phyloP scores from a whole-genome alignment of 73 alveolate genomes.

The Paramecium pentaurelia region DNA sequence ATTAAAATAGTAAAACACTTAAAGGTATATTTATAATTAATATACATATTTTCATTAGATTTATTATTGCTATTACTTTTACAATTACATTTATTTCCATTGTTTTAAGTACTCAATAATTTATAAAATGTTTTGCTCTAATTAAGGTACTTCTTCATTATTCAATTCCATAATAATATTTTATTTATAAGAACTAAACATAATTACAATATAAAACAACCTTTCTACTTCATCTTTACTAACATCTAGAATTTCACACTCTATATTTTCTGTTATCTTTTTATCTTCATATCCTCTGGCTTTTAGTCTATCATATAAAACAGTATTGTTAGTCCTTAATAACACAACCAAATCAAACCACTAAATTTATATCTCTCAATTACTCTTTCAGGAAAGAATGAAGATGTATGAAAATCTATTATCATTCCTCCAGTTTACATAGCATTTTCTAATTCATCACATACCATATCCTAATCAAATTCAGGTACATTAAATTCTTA shows the following conservation, averaged over 20 bases:
- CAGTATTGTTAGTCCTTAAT: constrained; percentile 91
- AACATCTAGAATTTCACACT: constrained; percentile 97
- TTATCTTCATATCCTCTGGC: constrained; percentile 93
- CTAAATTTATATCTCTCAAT: neutral
- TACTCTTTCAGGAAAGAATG: constrained; percentile 90
- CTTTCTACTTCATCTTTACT: constrained; percentile 91
- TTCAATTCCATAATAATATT: constrained; percentile 82
- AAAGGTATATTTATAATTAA: neutral
- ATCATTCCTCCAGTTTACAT: constrained; percentile 86
- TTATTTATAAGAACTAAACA: constrained; percentile 64
- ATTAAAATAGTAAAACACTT: neutral
- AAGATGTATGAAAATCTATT: constrained; percentile 94
- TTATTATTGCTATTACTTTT: neutral
- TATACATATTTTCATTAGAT: neutral
- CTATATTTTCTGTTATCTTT: constrained; percentile 96
- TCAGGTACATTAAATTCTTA: constrained; percentile 94
- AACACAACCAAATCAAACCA: constrained; percentile 94
- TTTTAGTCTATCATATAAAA: constrained; percentile 89
- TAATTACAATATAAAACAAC: neutral
- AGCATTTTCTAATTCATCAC: constrained; percentile 81
- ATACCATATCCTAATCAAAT: constrained; percentile 96
- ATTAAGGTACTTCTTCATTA: constrained; percentile 80
- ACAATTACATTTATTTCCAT: neutral
- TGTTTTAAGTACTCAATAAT: constrained; percentile 56
- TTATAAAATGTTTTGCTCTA: constrained; percentile 76